These are phyloP conservation scores for Penicillium robsamsonii DNA, from an alignment of 495 filamentous ascomycete genomes.

Conservation along the genomic window DNA sequence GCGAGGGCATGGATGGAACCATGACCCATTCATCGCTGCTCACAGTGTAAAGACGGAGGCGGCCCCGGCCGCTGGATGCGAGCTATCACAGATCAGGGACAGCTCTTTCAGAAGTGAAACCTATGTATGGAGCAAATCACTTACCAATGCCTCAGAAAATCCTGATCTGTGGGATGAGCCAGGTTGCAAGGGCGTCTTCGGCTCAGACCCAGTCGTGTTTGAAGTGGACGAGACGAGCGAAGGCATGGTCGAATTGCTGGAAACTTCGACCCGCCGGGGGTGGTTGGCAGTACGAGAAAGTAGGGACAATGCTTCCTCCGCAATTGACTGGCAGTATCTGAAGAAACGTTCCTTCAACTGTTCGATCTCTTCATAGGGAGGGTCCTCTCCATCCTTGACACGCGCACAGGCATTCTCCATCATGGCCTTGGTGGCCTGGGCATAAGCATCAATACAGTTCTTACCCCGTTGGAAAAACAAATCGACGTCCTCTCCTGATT, in stretches of 20 bases:
- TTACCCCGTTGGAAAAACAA: not conserved
- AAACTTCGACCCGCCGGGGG: not conserved
- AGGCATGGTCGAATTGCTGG: not conserved
- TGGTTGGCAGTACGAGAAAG: not conserved
- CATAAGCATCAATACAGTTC: not conserved
- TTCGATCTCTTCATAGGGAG: not conserved
- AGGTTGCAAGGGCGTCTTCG: not conserved
- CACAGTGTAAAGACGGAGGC: constrained; percentile 33
- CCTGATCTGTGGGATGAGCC: not conserved
- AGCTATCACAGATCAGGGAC: constrained; percentile 15
- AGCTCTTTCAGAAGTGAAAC: not conserved
- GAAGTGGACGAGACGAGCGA: not conserved
- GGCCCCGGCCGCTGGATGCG: constrained; percentile 20
- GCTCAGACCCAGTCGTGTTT: not conserved
- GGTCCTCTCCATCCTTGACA: not conserved
- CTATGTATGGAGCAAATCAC: not conserved
- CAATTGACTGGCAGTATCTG: constrained; percentile 26
- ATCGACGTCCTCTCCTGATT: not conserved
- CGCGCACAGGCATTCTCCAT: constrained; percentile 6
- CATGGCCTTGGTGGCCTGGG: constrained; percentile 5
- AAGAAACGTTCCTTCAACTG: constrained; percentile 24
- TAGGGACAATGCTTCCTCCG: constrained; percentile 15
- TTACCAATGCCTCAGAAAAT: not conserved
- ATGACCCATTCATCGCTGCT: constrained; percentile 37
- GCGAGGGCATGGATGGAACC: constrained; percentile 6